Conservation (phyloP, 2,329 filamentous ascomycete genomes). For the Alternaria ethzedia region DNA sequence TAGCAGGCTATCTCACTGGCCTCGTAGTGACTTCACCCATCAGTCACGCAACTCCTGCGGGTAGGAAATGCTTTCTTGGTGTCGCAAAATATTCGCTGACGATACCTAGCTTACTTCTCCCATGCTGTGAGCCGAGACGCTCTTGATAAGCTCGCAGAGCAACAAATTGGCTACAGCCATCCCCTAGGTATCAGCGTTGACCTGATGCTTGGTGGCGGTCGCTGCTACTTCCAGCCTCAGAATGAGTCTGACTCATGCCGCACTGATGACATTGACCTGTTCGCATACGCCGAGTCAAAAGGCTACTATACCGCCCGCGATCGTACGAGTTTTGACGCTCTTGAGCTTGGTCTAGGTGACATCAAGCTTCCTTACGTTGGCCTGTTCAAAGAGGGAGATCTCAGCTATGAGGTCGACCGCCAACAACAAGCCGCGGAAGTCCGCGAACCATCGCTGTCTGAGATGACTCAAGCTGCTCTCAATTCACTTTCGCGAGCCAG, state of each 20-base stretch:
- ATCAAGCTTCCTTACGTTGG: conserved; percentile 48
- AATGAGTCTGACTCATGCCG: conserved; percentile 48
- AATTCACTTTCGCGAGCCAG: conserved; percentile 47
- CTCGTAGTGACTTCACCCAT: conserved; percentile 53
- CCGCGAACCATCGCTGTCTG: conserved; percentile 49
- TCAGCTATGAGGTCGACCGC: conserved; percentile 42
- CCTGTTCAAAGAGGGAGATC: conserved; percentile 46
- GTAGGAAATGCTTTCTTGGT: not conserved
- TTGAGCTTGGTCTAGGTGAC: conserved; percentile 31
- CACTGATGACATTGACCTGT: conserved; percentile 47
- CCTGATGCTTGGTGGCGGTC: conserved; percentile 51
- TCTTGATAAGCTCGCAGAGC: conserved; percentile 48
- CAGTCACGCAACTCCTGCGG: conserved; percentile 31
- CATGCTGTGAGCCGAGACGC: conserved; percentile 45
- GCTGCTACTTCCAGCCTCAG: conserved; percentile 52
- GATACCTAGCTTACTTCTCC: conserved; percentile 34
- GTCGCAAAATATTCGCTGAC: not conserved
- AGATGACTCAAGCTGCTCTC: conserved; percentile 51
- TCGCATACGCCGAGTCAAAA: conserved; percentile 42
- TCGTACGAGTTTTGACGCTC: conserved; percentile 44
- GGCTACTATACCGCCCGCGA: conserved; percentile 49
- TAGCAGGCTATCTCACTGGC: conserved; percentile 50
- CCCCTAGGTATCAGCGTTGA: conserved; percentile 50
- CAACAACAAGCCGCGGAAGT: conserved; percentile 39
- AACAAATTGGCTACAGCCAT: conserved; percentile 50